Conservation (phyloP, 305 asterid species). For the Nicotiana rustica region DNA sequence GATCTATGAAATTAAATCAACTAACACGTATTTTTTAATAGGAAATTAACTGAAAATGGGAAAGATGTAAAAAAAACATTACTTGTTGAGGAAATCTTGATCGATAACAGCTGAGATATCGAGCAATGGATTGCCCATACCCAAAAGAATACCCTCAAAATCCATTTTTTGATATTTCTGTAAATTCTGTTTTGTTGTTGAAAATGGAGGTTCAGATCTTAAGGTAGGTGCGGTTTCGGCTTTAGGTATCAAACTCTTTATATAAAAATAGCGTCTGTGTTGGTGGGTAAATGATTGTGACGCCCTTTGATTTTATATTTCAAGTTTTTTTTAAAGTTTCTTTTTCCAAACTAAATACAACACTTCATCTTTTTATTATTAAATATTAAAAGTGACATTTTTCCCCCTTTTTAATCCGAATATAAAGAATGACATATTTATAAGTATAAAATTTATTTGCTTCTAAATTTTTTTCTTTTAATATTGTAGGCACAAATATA, state of each 20-base stretch:
- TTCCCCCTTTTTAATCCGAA: no score
- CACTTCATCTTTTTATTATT: no score
- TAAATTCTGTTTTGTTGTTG: not conserved
- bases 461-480: no score
- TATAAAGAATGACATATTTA: no score
- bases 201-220: constrained; percentile 13
- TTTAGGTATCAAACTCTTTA: not conserved
- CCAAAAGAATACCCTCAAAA: constrained; percentile 72
- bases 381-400: no score
- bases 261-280: not conserved
- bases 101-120: constrained; percentile 88
- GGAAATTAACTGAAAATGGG: no score
- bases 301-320: not conserved
- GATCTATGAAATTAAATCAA: not conserved
- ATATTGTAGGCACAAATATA: no score
- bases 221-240: not conserved
- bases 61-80: not conserved
- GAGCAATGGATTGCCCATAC: constrained; percentile 94
- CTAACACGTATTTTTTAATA: not conserved
- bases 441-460: no score
- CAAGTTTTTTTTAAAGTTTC: no score
- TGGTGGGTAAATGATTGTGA: constrained; percentile 22
- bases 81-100: constrained; percentile 82
- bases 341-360: no score
- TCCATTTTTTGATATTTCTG: constrained; percentile 49